Evolutionary conservation across 2,329 filamentous ascomycete species (phyloP).

Genomic region (Monosporascus sp.): DNA sequence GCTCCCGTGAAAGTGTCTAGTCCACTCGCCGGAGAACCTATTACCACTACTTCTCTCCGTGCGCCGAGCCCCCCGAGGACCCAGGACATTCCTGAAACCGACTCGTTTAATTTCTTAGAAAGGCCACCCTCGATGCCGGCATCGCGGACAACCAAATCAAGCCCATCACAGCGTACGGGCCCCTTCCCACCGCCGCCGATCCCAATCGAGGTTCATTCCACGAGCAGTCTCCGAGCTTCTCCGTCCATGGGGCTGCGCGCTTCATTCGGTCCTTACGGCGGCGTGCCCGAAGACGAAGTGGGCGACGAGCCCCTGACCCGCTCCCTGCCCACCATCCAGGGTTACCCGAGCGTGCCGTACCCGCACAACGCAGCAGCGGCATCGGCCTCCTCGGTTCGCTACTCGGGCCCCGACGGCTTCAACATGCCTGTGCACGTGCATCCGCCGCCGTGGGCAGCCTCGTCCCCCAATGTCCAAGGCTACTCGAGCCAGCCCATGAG

Average conservation of each 20-base stretch:
- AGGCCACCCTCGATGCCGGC: slow-evolving; percentile 10
- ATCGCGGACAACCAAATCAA: slow-evolving; percentile 18
- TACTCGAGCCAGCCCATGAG: slow-evolving; percentile 49
- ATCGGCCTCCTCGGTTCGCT: background rate
- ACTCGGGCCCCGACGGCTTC: slow-evolving; percentile 12
- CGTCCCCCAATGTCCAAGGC: slow-evolving; percentile 23
- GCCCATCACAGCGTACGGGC: slow-evolving; percentile 18
- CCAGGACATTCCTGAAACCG: slow-evolving; percentile 8
- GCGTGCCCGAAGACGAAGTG: slow-evolving; percentile 11
- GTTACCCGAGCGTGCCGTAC: slow-evolving; percentile 15
- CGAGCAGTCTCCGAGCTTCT: slow-evolving; percentile 20
- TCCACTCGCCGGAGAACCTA: slow-evolving; percentile 17
- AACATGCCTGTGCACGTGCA: slow-evolving; percentile 16
- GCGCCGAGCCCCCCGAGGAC: slow-evolving; percentile 5
- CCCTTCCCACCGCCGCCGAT: slow-evolving; percentile 26
- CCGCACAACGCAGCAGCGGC: slow-evolving; percentile 7
- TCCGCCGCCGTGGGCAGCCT: slow-evolving; percentile 17
- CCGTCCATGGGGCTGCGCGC: background rate
- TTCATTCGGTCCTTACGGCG: slow-evolving; percentile 1
- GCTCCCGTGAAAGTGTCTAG: slow-evolving; percentile 22
- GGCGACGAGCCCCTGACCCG: slow-evolving; percentile 11
- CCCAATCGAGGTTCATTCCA: slow-evolving; percentile 23
- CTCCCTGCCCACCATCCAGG: slow-evolving; percentile 15
- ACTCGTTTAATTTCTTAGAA: background rate
- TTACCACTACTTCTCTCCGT: slow-evolving; percentile 9